Conservation (phyloP, 768 basidiomycete species). For the Neoboletus brunneissimus region DNA sequence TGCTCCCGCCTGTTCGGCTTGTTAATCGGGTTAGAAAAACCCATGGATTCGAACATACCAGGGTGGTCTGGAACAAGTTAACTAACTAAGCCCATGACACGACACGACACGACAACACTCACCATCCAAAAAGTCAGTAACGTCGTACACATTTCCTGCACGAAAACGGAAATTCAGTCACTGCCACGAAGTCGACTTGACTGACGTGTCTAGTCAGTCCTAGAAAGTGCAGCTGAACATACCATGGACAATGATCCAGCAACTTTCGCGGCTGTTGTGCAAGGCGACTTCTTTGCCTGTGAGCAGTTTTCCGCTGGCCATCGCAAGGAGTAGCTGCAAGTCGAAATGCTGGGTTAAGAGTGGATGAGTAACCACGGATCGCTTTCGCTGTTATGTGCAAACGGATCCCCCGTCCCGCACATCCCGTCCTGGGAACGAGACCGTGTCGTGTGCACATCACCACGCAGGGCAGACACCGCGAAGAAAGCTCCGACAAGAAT, state of each 20-base stretch:
- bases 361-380: not conserved
- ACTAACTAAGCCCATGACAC: not conserved
- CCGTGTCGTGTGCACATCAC: not conserved
- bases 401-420: constrained; percentile 7
- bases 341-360: not conserved
- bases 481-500: constrained; percentile 6
- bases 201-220: not conserved
- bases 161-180: constrained; percentile 1
- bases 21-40: not conserved
- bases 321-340: not conserved
- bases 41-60: constrained; percentile 36
- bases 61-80: constrained; percentile 52
- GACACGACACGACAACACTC: constrained; percentile 9
- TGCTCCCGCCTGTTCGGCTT: constrained; percentile 59
- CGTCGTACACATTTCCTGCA: constrained; percentile 72
- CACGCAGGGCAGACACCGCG: no score
- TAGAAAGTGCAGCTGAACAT: constrained; percentile 8
- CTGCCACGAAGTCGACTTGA: not conserved
- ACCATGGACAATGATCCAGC: constrained; percentile 88
- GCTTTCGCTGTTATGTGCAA: not conserved
- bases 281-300: constrained; percentile 51
- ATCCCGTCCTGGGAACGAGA: constrained; percentile 2
- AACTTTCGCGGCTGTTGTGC: constrained; percentile 59
- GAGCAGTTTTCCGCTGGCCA: constrained; percentile 25
- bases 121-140: constrained; percentile 76